Evolutionary conservation across 1,284 basidiomycete species (phyloP), one percentile per base, ranked within the genome.

Genomic region (Uromyces viciae-fabae): DNA sequence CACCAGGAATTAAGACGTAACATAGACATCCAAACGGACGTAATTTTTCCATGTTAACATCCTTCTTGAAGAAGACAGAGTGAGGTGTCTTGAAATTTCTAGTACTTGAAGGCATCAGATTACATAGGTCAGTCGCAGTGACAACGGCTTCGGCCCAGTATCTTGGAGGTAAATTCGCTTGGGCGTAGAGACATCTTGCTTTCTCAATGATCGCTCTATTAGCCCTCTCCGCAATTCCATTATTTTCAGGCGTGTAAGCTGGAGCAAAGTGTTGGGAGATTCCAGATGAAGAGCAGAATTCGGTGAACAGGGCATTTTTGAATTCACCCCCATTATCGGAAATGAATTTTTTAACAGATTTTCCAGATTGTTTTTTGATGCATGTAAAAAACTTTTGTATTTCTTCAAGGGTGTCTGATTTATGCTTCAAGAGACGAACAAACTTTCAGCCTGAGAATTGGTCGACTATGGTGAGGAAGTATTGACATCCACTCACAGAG

Each of bases 391-490:
- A 60, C 15, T 60, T 33, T 22, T 60, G 11, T 14, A 66, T 25
- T 66, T 43, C 28, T 9, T 40, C 19, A 5, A 66, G 19, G 14
- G 64, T 66, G 22, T 66, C 38, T 7, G 64, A 66, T 25, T 66
- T 66, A 7, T 66, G 38, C 25, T 42, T 49, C 25, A 72, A n/a
- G 3, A 72, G 17, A 31, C 52, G 43, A n/a, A 72, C 25, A 15
- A 4, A 11, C 15, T 49, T 72, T 8, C 8, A 52, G 3, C 49
- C 49, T 11, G 28, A 14, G 19, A 11, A 22, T 33, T 72, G 49
- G 36, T 72, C 49, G 17, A 72, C 49, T 4, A 72, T 72, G 5
- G 49, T 52, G 5, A 72, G 14, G n/a, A 72, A 72, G 25, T 68
- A 68, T 68, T 42, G 64, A 7, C 5, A 3, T 7, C 64, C 64